Percentiles rank a stretch among this genome's conserved stretches.
phyloP scores from a whole-genome alignment of 768 basidiomycete genomes.

The Suillus weaverae region DNA sequence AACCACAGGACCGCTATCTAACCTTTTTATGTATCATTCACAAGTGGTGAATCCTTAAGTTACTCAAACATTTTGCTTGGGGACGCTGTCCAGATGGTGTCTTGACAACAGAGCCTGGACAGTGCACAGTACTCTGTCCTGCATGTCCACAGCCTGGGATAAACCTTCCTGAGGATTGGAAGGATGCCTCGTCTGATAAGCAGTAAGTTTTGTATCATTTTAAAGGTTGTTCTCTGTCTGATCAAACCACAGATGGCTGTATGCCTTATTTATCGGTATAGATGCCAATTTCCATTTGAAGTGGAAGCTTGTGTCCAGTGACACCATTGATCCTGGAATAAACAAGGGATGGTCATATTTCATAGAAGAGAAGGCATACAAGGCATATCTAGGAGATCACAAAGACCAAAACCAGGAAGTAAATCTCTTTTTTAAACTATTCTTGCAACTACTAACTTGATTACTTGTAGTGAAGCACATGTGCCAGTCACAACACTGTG shows the following conservation, averaged over 20 bases:
- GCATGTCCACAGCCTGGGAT: constrained; percentile 9
- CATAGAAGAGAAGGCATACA: constrained; percentile 20
- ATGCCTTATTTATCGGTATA: background rate
- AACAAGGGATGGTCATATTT: constrained; percentile 23
- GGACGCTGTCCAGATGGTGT: background rate
- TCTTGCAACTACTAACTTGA: background rate
- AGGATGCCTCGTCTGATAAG: background rate
- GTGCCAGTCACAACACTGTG: constrained; percentile 32
- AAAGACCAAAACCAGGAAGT: constrained; percentile 2
- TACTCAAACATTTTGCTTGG: background rate
- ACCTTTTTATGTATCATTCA: background rate
- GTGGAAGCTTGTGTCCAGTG: constrained; percentile 14
- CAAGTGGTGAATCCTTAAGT: background rate
- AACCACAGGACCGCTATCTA: background rate
- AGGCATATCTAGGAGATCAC: constrained; percentile 6
- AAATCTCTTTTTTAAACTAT: background rate
- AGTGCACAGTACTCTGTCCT: constrained; percentile 5
- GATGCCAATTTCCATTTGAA: constrained; percentile 22
- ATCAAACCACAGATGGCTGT: constrained; percentile 6
- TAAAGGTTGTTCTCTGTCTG: background rate
- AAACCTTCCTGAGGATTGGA: constrained; percentile 8
- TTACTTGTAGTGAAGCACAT: constrained; percentile 5
- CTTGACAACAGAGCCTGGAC: background rate
- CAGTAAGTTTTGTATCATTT: background rate
- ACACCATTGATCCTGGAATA: constrained; percentile 19